Base-by-base conservation (phyloP, 192 early-diverging fungal genomes). In the Coemansia sp. region DNA sequence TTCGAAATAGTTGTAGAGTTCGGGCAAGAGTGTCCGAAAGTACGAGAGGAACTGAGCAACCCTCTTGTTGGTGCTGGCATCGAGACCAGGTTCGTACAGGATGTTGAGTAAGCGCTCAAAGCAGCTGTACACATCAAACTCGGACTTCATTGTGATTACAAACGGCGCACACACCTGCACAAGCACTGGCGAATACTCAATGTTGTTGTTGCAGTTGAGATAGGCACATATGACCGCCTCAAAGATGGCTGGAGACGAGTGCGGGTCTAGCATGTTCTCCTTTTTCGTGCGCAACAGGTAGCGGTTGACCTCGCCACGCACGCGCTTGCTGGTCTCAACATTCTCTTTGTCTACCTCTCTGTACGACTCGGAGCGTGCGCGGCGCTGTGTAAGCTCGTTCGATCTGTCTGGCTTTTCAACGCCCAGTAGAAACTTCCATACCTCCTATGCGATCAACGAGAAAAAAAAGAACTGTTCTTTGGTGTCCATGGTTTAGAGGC, bases 1-100 rank as follows among this genome's bases (percentile, higher is more conserved):
- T 71, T 95, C 93, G 86, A 97, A 97, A 77, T 93, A 94, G 71
- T 88, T 93, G 73, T 96, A 95, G 68, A 96, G 79, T 47, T 96
- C 94, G 18, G 94, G 94, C 70, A 94, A 75, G 53, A 93, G 83
- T 38, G 87, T 89, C 59, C 94, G 80, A 81, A 96, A 93, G 54
- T 92, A 82, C 68, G 79, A 93, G 76, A 95, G 86, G 67, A 97
- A 97, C 68, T 91, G 88, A 6, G 94, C 91, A 5, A 97, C 85
- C 18, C 89, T 87, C 64, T 92, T 87, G 67, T 92, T 89, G 47
- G 94, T 87, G 60, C 85, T 86, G 60, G 84, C 76, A 37, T 61
- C 75, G 16, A 80, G 78, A 61, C 86, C 88, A 62, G 92, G 85
- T 50, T 92, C 92, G 63, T 93, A 91, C 45, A 92, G 73, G 26